phyloP scores from a whole-genome alignment of 257 asterid species.

The Paulownia fortunei region DNA sequence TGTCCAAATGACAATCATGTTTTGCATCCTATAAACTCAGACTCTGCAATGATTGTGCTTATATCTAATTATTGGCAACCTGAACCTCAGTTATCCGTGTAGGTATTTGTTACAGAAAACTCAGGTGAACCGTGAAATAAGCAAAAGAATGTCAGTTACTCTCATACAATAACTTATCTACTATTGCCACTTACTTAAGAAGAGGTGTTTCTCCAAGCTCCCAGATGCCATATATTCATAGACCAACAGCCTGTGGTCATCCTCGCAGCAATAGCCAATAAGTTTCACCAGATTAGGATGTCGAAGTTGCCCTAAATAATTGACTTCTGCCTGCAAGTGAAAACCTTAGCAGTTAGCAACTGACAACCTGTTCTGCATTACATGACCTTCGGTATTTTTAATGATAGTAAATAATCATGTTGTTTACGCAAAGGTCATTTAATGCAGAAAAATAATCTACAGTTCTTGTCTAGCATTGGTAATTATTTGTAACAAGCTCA shows the following conservation, averaged over 20 bases:
- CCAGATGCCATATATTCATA: slow-evolving; percentile 97
- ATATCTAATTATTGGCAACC: not conserved
- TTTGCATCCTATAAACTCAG: not conserved
- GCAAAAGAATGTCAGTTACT: not conserved
- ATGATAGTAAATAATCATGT: slow-evolving; percentile 42
- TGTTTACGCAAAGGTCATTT: too few species aligned
- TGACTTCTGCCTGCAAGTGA: slow-evolving; percentile 86
- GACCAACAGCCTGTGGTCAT: slow-evolving; percentile 81
- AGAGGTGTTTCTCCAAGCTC: slow-evolving; percentile 88
- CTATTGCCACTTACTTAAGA: slow-evolving; percentile 62
- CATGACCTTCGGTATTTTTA: not conserved
- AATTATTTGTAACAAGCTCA: not conserved
- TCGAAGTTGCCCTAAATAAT: slow-evolving; percentile 84
- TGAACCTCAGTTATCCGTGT: not conserved
- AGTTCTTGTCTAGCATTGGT: too few species aligned
- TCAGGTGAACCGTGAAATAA: not conserved
- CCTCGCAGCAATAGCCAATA: slow-evolving; percentile 94
- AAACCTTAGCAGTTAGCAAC: slow-evolving; percentile 35
- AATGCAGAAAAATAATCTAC: too few species aligned
- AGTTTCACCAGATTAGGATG: slow-evolving; percentile 88
- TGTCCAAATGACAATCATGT: not conserved
- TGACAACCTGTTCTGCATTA: slow-evolving; percentile 8
- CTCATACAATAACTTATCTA: not conserved
- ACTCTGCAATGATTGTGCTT: not conserved
- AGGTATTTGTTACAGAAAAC: not conserved